Conservation (phyloP, 2,329 filamentous ascomycete species). For the Chaetomiaceae sp. region DNA sequence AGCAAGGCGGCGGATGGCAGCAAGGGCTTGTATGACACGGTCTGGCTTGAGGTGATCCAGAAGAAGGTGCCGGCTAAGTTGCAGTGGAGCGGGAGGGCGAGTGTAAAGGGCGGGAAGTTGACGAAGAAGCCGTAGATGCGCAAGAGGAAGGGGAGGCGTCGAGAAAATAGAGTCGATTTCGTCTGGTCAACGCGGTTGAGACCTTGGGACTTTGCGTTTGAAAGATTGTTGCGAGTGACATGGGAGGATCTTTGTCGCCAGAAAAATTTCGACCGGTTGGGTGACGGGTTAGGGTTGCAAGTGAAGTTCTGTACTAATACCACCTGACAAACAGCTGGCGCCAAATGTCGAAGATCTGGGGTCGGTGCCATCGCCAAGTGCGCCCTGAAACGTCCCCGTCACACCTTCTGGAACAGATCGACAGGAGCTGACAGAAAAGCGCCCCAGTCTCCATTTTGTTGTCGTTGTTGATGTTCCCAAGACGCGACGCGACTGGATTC, state of each 20-base stretch:
- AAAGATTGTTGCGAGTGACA: no score
- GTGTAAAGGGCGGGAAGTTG: conserved; percentile 25
- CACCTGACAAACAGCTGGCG: no score
- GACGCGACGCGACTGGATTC: no score
- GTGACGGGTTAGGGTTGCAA: no score
- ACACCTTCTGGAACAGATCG: conserved; percentile 26
- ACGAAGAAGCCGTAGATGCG: conserved; percentile 8
- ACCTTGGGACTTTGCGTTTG: neutral
- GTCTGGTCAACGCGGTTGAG: no score
- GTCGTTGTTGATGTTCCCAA: neutral
- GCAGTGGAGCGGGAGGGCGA: conserved; percentile 36
- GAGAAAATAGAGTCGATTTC: no score
- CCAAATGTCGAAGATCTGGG: no score
- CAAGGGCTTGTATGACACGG: conserved; percentile 42
- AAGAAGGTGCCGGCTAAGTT: conserved; percentile 39
- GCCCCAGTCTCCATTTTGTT: neutral
- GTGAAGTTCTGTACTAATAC: no score
- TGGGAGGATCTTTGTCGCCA: no score
- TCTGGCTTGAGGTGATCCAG: conserved; percentile 43
- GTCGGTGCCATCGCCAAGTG: no score
- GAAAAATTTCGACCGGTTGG: no score
- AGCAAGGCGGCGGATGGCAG: conserved; percentile 40
- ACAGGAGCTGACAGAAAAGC: neutral
- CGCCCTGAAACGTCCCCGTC: conserved; percentile 21
- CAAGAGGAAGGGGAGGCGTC: no score